These are phyloP conservation scores for Schwanniomyces yamadae DNA, from an alignment of 805 yeast genomes.

Conservation along the genomic window DNA sequence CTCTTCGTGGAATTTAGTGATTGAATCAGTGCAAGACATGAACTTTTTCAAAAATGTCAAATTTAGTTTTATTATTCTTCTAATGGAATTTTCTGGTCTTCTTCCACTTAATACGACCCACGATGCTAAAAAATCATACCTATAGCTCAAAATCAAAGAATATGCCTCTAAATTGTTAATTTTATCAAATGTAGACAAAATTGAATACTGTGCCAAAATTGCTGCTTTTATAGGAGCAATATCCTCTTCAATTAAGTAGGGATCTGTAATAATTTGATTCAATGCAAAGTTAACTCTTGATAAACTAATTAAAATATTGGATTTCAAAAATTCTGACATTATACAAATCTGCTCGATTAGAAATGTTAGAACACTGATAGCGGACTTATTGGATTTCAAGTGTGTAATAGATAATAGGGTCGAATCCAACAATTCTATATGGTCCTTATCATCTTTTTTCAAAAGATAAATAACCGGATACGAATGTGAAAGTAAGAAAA, in stretches of 20 bases:
- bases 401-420: constrained; percentile 26
- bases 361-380: constrained; percentile 11
- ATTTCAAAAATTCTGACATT: constrained; percentile 11
- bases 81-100: neutral
- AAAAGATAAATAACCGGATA: constrained; percentile 20
- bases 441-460: constrained; percentile 6
- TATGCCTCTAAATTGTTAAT: constrained; percentile 16
- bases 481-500: constrained; percentile 18
- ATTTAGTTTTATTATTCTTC: neutral
- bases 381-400: constrained; percentile 12
- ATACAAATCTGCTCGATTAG: constrained; percentile 17
- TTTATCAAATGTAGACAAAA: constrained; percentile 14
- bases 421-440: constrained; percentile 24
- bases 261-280: constrained; percentile 31
- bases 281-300: constrained; percentile 28
- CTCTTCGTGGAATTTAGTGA: neutral
- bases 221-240: constrained; percentile 14
- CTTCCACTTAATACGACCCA: constrained; percentile 29
- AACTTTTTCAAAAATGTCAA: constrained; percentile 1
- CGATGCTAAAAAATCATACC: constrained; percentile 34
- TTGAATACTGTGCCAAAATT: constrained; percentile 21
- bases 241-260: constrained; percentile 23
- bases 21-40: neutral
- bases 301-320: constrained; percentile 20
- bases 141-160: constrained; percentile 22